Percentiles rank a stretch among this genome's conserved stretches.
These are phyloP conservation scores for Pleurotus sapidus DNA, from an alignment of 768 basidiomycete species.

Conservation along the genomic window DNA sequence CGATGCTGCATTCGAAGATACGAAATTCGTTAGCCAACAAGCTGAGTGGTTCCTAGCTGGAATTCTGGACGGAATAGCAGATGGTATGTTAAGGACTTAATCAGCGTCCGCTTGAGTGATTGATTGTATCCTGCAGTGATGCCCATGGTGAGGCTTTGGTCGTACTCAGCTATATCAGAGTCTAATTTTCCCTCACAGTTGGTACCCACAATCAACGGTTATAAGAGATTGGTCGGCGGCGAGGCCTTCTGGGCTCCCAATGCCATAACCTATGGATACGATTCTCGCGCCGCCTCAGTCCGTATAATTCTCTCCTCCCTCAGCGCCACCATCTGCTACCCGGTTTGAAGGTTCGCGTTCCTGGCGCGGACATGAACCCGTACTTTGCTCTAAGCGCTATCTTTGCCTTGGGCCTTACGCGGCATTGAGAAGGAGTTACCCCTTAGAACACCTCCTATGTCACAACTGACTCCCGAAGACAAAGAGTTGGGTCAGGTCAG, in stretches of 20 bases:
- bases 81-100: constrained; percentile 50
- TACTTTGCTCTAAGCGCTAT: constrained; percentile 88
- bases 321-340: constrained; percentile 76
- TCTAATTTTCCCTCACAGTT: constrained; percentile 36
- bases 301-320: constrained; percentile 94
- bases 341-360: constrained; percentile 90
- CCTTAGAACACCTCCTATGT: constrained; percentile 71
- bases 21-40: constrained; percentile 76
- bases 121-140: constrained; percentile 47
- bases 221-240: constrained; percentile 93
- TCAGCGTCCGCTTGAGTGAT: background rate
- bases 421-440: constrained; percentile 79
- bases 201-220: constrained; percentile 92
- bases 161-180: too few species aligned
- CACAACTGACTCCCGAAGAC: constrained; percentile 52
- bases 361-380: constrained; percentile 97
- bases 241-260: constrained; percentile 96
- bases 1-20: constrained; percentile 76
- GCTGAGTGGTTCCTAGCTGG: constrained; percentile 97
- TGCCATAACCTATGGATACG: constrained; percentile 92
- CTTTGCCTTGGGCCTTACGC: constrained; percentile 79
- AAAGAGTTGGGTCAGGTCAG: constrained; percentile 53
- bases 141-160: constrained; percentile 59
- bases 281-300: constrained; percentile 89
- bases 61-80: constrained; percentile 82